Evolutionary conservation across 306 rosid species (phyloP).

Genomic region (Glycine soja): DNA sequence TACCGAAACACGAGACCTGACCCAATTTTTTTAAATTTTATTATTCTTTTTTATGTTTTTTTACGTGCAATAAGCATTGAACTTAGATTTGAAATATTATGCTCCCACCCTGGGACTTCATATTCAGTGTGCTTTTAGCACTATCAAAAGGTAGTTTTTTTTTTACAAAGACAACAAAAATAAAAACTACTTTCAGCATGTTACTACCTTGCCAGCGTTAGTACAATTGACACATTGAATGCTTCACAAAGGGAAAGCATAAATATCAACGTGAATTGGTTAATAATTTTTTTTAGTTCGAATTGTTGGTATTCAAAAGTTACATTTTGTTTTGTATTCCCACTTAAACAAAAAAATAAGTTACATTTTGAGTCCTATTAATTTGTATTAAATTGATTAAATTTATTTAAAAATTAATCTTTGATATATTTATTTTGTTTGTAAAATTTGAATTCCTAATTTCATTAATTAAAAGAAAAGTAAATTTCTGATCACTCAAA

Average conservation of each 20-base stretch:
- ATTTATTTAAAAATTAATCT: not conserved
- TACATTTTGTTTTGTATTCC: not conserved
- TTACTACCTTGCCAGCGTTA: not conserved
- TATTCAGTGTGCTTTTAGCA: not conserved
- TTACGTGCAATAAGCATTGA: too few relatives aligned
- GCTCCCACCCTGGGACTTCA: not conserved
- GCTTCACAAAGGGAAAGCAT: not conserved
- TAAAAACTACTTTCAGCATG: not conserved
- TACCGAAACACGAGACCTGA: too few relatives aligned
- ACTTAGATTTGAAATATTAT: not conserved
- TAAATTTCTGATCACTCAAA: not conserved
- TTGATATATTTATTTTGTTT: not conserved
- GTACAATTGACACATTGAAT: not conserved
- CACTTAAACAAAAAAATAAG: not conserved
- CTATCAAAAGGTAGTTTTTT: not conserved
- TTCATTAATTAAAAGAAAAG: too few relatives aligned
- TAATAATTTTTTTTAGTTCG: not conserved
- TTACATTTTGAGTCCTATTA: not conserved
- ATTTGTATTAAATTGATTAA: not conserved
- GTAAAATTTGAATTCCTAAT: not conserved
- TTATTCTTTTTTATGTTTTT: too few relatives aligned
- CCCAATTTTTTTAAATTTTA: too few relatives aligned
- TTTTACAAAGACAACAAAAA: not conserved
- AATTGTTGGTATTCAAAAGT: not conserved
- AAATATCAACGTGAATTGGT: not conserved